phyloP scores from a whole-genome alignment of 345 rosid genomes.

The Xanthoceras sorbifolium region DNA sequence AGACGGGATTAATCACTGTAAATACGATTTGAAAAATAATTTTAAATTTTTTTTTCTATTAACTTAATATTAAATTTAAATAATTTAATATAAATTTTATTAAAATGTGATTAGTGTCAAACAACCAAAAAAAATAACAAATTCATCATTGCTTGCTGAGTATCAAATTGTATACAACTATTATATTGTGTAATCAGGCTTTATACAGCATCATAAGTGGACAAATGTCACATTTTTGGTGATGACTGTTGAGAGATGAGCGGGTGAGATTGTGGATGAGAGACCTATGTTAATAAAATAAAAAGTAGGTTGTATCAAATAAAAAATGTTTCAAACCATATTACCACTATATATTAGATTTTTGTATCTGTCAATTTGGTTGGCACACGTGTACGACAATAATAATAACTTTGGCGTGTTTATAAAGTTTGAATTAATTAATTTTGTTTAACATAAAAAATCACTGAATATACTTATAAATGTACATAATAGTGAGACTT shows the following conservation, averaged over 20 bases:
- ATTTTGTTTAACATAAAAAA: too few species aligned
- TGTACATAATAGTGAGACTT: too few species aligned
- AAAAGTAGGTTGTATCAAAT: neutral
- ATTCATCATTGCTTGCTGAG: neutral
- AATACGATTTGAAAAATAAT: too few species aligned
- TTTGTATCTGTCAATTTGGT: neutral
- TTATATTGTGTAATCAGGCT: neutral
- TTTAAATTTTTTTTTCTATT: too few species aligned
- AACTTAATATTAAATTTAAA: too few species aligned
- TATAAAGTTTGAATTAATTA: too few species aligned
- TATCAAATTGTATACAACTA: neutral
- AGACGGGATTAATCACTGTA: too few species aligned
- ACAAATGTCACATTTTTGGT: neutral
- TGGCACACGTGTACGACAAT: neutral
- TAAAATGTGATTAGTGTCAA: too few species aligned
- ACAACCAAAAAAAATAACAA: too few species aligned
- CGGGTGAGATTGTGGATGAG: neutral
- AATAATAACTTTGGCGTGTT: neutral
- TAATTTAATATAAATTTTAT: too few species aligned
- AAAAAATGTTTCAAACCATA: neutral
- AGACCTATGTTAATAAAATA: neutral
- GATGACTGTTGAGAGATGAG: slow-evolving; percentile 1
- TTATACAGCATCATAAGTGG: neutral
- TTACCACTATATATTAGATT: neutral
- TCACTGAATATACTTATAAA: too few species aligned